phyloP scores from a whole-genome alignment of 208 protist species.

The Trypanosoma mega region DNA sequence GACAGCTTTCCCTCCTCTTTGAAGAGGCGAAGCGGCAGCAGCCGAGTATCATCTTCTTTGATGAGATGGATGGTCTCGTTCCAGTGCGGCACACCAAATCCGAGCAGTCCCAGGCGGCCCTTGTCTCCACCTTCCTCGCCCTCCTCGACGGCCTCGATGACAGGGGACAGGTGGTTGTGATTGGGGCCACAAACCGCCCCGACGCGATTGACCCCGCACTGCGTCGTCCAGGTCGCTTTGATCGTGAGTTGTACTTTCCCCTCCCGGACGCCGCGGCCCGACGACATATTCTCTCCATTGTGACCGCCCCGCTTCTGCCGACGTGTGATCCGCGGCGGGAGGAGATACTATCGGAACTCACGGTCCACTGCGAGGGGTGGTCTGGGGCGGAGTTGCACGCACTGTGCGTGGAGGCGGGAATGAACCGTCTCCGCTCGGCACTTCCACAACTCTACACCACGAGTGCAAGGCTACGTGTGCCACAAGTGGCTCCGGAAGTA shows the following conservation, averaged over 20 bases:
- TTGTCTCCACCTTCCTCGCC: slow-evolving; percentile 92
- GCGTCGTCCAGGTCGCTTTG: slow-evolving; percentile 96
- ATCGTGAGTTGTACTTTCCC: slow-evolving; percentile 94
- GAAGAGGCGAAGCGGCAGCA: slow-evolving; percentile 94
- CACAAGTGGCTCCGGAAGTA: slow-evolving; percentile 27
- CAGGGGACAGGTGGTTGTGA: slow-evolving; percentile 92
- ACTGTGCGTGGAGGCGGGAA: slow-evolving; percentile 98
- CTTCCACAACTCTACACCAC: slow-evolving; percentile 81
- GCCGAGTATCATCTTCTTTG: slow-evolving; percentile 99
- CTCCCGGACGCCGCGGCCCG: slow-evolving; percentile 72
- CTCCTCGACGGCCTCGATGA: slow-evolving; percentile 95
- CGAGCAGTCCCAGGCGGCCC: slow-evolving; percentile 81
- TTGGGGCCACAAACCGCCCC: slow-evolving; percentile 95
- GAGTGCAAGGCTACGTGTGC: slow-evolving; percentile 44
- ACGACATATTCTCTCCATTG: slow-evolving; percentile 94
- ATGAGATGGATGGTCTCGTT: slow-evolving; percentile 99
- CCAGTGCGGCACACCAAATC: slow-evolving; percentile 73
- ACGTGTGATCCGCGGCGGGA: slow-evolving; percentile 36
- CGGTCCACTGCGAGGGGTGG: slow-evolving; percentile 95
- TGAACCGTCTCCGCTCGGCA: slow-evolving; percentile 67
- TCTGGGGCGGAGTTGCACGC: slow-evolving; percentile 98
- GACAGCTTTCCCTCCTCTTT: slow-evolving; percentile 96
- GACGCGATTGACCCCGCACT: slow-evolving; percentile 96
- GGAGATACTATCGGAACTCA: slow-evolving; percentile 86
- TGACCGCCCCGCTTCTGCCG: slow-evolving; percentile 97